Base-by-base conservation (phyloP, 192 early-diverging fungal genomes). In the Helicostylum pulchrum region DNA sequence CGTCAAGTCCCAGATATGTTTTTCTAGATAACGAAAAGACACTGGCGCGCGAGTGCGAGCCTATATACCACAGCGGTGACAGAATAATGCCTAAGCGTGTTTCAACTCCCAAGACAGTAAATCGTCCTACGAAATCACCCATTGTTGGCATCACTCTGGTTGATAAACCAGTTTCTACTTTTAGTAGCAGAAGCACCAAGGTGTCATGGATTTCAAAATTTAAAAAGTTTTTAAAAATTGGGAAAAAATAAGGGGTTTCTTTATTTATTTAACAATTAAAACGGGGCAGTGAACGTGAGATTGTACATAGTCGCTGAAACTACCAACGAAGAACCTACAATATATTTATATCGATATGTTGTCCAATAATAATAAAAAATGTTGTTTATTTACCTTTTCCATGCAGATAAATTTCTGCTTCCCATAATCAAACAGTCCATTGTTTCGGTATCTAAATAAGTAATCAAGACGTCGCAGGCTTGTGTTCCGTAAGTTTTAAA, bases 351-450 rank as follows among this genome's bases (percentile, higher is more conserved):
- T 19, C 17, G 2, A 2, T 26, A 26, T 26, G 26, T 26, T 26
- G 26, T 26, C 2, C 26, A 26, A 26, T 2, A 26, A 26, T 26
- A 26, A n/a, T n/a, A n/a, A n/a, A 26, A 26, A 26, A 26, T 39
- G 7, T 23, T 10, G 15, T 11, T 17, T 8, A 20, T 46, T 54
- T 56, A 77, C 76, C 76, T 73, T 54, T 73, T 77, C 71, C 71
- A 77, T 14, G 59, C 49, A 14, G 57, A 60, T 15, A 77, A 49
- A 23, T 73, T 65, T 23, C 76, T 63, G 26, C 67, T 65, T 4
- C 76, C 76, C 66, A 77, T 70, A 5, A 77, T 66, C 30, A 77
- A 56, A 20, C 75, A 62, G 46, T 77, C 72, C 4, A 68, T 59
- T 20, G 54, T 70, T 20, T 56, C 53, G 1, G 54, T 42, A n/a